phyloP scores from a whole-genome alignment of 176 grass and related monocot species.

The Musa schizocarpa region DNA sequence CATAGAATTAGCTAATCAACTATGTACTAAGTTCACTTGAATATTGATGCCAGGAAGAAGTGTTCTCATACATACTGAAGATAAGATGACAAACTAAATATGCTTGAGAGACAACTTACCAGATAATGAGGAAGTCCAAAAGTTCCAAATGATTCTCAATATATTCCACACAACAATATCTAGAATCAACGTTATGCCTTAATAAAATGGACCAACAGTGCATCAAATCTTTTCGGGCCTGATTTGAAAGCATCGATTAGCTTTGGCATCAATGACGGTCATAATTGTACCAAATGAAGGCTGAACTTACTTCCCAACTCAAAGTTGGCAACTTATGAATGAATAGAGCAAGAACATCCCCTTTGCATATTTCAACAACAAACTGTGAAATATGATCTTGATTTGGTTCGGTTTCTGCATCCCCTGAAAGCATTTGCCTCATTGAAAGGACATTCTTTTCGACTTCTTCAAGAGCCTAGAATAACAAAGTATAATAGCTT shows the following conservation, averaged over 20 bases:
- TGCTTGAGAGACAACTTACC: constrained; percentile 41
- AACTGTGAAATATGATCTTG: constrained; percentile 73
- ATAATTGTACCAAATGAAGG: neutral
- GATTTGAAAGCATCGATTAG: constrained; percentile 8
- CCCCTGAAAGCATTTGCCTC: constrained; percentile 69
- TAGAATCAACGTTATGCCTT: constrained; percentile 71
- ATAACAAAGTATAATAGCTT: neutral
- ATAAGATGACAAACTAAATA: neutral
- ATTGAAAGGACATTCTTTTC: constrained; percentile 69
- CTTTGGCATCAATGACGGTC: neutral
- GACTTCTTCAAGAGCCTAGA: constrained; percentile 80
- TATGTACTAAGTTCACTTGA: neutral
- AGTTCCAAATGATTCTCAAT: constrained; percentile 87
- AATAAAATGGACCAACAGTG: constrained; percentile 88
- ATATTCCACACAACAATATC: constrained; percentile 69
- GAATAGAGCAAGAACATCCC: constrained; percentile 69
- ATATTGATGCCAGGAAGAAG: neutral
- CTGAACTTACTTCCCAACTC: constrained; percentile 73
- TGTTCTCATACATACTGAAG: neutral
- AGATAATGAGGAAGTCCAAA: constrained; percentile 95
- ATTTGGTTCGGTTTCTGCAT: constrained; percentile 90
- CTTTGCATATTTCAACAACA: constrained; percentile 87
- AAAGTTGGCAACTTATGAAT: constrained; percentile 89
- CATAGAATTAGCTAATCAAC: no score
- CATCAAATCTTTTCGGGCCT: constrained; percentile 95